Conservation (phyloP, 352 stramenopile species). For the Phytopythium kandeliae region DNA sequence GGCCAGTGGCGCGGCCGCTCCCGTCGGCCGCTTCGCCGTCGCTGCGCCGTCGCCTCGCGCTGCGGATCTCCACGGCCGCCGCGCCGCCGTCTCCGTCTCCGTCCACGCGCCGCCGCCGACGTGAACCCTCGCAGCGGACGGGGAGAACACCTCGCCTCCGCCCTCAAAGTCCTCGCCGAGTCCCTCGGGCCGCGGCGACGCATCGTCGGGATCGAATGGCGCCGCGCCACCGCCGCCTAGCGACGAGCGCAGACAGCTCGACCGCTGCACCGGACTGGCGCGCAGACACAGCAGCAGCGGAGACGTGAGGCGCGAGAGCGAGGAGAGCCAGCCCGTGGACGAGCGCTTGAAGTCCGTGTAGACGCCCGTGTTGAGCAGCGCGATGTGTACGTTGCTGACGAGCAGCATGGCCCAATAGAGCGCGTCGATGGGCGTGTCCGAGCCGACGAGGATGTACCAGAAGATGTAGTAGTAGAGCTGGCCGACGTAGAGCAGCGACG, state of each 20-base stretch:
- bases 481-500: conserved; percentile 76
- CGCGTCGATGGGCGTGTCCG: conserved; percentile 70
- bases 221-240: neutral
- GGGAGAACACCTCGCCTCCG: neutral
- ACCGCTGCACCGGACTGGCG: conserved; percentile 8
- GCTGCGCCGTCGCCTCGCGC: neutral
- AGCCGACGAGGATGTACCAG: conserved; percentile 84
- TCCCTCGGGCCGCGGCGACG: neutral
- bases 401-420: conserved; percentile 83
- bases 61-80: conserved; percentile 1
- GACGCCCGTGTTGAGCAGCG: conserved; percentile 81
- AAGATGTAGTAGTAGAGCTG: conserved; percentile 88
- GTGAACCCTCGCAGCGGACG: neutral
- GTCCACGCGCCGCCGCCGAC: neutral
- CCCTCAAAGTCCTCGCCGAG: neutral
- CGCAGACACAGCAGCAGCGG: conserved; percentile 61
- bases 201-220: neutral
- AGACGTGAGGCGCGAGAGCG: conserved; percentile 37
- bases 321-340: conserved; percentile 40
- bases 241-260: neutral
- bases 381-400: conserved; percentile 83
- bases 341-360: conserved; percentile 80
- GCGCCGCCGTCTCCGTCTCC: neutral
- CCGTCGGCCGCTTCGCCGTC: neutral
- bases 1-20: neutral